A percentile compares a stretch with the other conserved stretches of the same genome.
phyloP scores from a whole-genome alignment of 306 rosid species.

The Sindora glabra region DNA sequence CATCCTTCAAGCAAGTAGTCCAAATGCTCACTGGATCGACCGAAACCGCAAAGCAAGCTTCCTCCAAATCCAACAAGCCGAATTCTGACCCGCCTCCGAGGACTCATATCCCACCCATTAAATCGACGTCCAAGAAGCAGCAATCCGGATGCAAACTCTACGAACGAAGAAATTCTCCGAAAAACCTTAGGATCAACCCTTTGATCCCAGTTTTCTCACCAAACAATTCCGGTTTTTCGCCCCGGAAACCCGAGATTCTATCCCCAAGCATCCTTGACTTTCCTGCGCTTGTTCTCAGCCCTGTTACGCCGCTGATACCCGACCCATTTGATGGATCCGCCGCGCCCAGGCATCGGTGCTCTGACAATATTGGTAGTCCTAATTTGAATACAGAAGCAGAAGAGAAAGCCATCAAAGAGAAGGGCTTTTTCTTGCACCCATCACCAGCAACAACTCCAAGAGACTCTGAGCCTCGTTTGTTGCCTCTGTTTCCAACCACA shows the following conservation, averaged over 20 bases:
- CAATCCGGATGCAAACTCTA: slow-evolving; percentile 78
- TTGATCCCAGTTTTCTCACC: slow-evolving; percentile 39
- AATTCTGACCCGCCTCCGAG: slow-evolving; percentile 25
- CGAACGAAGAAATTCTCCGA: slow-evolving; percentile 68
- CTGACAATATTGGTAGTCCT: slow-evolving; percentile 11
- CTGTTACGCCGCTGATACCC: slow-evolving; percentile 77
- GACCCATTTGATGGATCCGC: slow-evolving; percentile 75
- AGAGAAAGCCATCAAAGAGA: slow-evolving; percentile 78
- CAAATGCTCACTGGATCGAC: slow-evolving; percentile 98
- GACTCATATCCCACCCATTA: slow-evolving; percentile 67
- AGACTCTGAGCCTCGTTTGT: slow-evolving; percentile 63
- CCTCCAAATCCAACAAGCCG: slow-evolving; percentile 17
- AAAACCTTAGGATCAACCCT: slow-evolving; percentile 63
- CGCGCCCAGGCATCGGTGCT: neutral
- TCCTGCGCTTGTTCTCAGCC: slow-evolving; percentile 74
- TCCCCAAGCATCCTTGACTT: slow-evolving; percentile 92
- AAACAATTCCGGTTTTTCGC: slow-evolving; percentile 35
- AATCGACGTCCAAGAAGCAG: slow-evolving; percentile 49
- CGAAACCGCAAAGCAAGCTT: slow-evolving; percentile 54
- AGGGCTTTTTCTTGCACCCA: slow-evolving; percentile 77
- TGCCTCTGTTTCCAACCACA: slow-evolving; percentile 87
- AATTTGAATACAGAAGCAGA: slow-evolving; percentile 44
- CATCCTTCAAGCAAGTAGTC: slow-evolving; percentile 89
- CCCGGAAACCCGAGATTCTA: slow-evolving; percentile 64
- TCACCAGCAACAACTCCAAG: slow-evolving; percentile 75